Percentiles rank a stretch among this genome's conserved stretches.
These are phyloP conservation scores for Bromus sterilis DNA, from an alignment of 176 grass and related monocot genomes.

Conservation along the genomic window DNA sequence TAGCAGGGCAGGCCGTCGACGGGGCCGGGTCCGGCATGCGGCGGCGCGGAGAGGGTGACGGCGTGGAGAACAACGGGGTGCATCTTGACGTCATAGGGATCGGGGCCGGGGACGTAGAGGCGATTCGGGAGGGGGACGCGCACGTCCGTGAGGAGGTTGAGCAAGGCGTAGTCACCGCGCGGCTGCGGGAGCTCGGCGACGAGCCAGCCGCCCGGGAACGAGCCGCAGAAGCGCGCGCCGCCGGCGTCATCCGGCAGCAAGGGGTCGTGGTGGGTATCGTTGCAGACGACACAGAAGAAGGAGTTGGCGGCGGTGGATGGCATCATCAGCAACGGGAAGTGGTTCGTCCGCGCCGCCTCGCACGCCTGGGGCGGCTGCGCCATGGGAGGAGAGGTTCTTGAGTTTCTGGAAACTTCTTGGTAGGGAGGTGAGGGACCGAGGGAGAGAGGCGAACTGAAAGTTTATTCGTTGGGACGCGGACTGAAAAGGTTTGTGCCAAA, in stretches of 20 bases:
- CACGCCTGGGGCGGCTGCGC: no score
- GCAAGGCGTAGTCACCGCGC: neutral
- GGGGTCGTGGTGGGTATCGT: neutral
- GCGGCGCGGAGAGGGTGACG: neutral
- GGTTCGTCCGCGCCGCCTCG: no score
- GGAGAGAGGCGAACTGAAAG: no score
- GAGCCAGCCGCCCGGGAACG: conserved; percentile 12
- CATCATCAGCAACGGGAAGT: neutral
- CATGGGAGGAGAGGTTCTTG: no score
- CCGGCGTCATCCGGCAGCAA: neutral
- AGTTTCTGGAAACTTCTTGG: no score
- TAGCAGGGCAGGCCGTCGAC: neutral
- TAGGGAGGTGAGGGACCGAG: no score
- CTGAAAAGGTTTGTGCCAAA: no score
- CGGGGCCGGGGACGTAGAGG: neutral
- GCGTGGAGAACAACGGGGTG: neutral
- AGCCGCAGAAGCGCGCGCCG: neutral
- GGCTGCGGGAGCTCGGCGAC: neutral
- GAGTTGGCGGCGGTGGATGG: neutral
- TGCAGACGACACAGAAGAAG: neutral
- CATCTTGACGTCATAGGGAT: neutral
- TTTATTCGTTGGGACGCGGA: no score
- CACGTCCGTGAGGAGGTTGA: neutral
- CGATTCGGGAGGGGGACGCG: neutral
- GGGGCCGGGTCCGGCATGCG: neutral